These are phyloP conservation scores for Haplographium delicatum DNA, from an alignment of 495 filamentous ascomycete species.

Conservation along the genomic window DNA sequence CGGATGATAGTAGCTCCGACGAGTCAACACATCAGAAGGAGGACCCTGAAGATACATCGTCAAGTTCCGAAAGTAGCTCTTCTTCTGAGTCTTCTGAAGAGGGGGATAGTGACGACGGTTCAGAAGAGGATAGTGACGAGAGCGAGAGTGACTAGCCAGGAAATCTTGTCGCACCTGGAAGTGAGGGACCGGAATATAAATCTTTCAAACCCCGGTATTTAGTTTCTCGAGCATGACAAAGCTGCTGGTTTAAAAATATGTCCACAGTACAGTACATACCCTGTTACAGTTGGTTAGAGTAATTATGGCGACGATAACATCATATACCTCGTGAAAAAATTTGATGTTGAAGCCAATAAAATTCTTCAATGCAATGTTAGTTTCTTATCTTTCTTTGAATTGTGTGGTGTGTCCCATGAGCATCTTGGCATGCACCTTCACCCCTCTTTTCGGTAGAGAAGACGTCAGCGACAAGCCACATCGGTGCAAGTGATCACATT, in stretches of 20 bases:
- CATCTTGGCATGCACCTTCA: not conserved
- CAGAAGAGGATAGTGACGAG: constrained; percentile 12
- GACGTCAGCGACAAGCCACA: not conserved
- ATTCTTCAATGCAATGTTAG: not conserved
- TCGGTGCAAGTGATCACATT: not conserved
- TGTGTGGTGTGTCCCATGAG: constrained; percentile 8
- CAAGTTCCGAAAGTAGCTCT: constrained; percentile 16
- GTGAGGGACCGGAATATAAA: too few species aligned
- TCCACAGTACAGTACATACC: too few species aligned
- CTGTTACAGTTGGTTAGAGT: too few species aligned
- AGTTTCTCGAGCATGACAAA: too few species aligned
- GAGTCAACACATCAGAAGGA: not conserved
- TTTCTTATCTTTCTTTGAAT: not conserved
- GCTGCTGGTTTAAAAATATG: too few species aligned
- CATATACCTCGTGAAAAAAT: not conserved
- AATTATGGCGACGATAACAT: too few species aligned
- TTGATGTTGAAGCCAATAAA: constrained; percentile 1
- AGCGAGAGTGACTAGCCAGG: constrained; percentile 11
- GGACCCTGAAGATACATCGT: constrained; percentile 2
- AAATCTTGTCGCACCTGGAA: too few species aligned
- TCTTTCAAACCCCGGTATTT: too few species aligned
- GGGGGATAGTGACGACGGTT: constrained; percentile 4
- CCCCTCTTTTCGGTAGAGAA: constrained; percentile 1
- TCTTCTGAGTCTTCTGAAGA: constrained; percentile 11
- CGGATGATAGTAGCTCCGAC: constrained; percentile 14